Base-by-base conservation (phyloP, 257 asterid genomes). In the Mitragyna speciosa region DNA sequence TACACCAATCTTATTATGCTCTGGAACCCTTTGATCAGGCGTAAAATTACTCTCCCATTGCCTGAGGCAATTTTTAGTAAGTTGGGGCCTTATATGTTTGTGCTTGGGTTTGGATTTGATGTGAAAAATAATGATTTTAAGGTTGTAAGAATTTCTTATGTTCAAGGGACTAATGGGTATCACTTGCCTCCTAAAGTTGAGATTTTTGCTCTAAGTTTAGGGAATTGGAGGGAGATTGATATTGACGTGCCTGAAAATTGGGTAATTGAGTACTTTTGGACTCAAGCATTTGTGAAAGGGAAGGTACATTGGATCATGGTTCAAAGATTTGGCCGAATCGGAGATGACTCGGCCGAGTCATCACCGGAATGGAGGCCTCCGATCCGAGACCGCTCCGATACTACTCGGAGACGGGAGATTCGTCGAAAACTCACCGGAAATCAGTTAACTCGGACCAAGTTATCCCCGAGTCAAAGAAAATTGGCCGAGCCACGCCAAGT, bases 11-110 rank as follows among this genome's bases (percentile, higher is more conserved):
- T 77, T 28, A 14, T 82, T 72, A 22, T 86, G 51, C 82, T 88
- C 0, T 86, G 89, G 89, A 84, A 88, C 79, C 89, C 88, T 15
- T 61, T 19, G 70, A 79, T 84, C 64, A 73, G 64, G 59, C 83
- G 84, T 31, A 80, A 74, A 48, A 16, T 87, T 7, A 75, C 16
- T 43, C 51, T 83, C 59, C 85, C 88, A 6, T 10, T n/a, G 81
- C 74, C 87, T 12, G 54, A 59, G 19, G 66, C 78, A 3, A 6
- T 47, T 43, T 19, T 33, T 3, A 54, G 81, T 39, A 39, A 41
- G 72, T 24, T 12, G 39, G 76, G 63, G 6, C 47, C 77, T 22
- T 30, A 20, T 54, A 81, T 52, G 72, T 41, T 75, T 31, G 68
- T 69, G 7, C 28, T 75, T 68, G 77, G 84, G 16, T 81, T 75